Percentiles rank a stretch among this genome's conserved stretches.
phyloP scores from a whole-genome alignment of 768 basidiomycete species.

The Crepidotus variabilis region DNA sequence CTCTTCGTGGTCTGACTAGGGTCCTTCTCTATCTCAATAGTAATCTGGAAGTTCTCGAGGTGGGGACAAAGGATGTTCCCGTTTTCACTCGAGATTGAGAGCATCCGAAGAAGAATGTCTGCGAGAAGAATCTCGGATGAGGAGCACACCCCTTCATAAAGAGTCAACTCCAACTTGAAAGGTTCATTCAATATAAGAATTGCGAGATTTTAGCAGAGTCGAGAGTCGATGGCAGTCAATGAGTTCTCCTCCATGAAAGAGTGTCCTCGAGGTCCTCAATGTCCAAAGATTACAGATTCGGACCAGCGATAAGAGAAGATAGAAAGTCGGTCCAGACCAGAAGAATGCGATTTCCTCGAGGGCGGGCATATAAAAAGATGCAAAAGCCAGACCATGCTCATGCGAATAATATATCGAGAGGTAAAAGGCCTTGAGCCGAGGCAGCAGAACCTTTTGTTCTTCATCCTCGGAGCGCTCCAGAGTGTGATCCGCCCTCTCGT shows the following conservation, averaged over 20 bases:
- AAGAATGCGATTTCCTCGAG: neutral
- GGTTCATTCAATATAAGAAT: too few species aligned
- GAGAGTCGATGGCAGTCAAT: neutral
- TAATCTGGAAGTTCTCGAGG: neutral
- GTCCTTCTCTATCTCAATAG: too few species aligned
- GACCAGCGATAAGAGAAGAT: neutral
- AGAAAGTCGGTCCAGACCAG: neutral
- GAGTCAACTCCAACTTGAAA: too few species aligned
- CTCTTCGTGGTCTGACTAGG: too few species aligned
- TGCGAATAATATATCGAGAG: too few species aligned
- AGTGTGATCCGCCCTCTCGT: too few species aligned
- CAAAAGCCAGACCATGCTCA: neutral
- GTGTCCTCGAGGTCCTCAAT: neutral
- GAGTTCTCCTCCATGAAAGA: neutral
- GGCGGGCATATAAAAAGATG: neutral
- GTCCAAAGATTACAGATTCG: neutral
- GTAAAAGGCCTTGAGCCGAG: too few species aligned
- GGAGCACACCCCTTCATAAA: too few species aligned
- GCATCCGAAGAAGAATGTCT: neutral
- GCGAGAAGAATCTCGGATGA: neutral
- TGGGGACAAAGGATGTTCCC: neutral
- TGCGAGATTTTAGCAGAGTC: too few species aligned
- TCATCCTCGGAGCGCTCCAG: too few species aligned
- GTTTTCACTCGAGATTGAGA: neutral
- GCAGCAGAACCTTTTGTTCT: too few species aligned